Conservation (phyloP, 192 early-diverging fungal species). For the Backusella westeae region DNA sequence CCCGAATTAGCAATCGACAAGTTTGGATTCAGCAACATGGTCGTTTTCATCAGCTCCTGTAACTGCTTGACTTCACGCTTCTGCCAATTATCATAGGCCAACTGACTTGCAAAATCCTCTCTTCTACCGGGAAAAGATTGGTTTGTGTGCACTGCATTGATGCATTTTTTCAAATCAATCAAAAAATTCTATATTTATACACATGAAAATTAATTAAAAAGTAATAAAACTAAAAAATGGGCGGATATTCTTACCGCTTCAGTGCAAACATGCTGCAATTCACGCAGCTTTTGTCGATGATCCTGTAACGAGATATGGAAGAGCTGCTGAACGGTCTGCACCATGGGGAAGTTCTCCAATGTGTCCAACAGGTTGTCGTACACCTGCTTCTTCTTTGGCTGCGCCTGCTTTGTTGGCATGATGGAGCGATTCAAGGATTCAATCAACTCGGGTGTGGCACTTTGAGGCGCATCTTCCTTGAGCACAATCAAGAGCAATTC, state of each 20-base stretch:
- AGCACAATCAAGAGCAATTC: constrained; percentile 44
- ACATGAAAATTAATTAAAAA: background rate
- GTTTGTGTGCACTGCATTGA: constrained; percentile 41
- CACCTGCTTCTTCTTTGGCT: background rate
- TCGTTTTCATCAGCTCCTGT: constrained; percentile 40
- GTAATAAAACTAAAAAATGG: background rate
- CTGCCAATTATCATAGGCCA: constrained; percentile 54
- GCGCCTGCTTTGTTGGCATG: background rate
- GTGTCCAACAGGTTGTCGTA: background rate
- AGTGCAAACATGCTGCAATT: constrained; percentile 42
- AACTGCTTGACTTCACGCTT: constrained; percentile 52
- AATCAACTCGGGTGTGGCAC: constrained; percentile 32
- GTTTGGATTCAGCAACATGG: constrained; percentile 38
- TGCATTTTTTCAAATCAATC: constrained; percentile 49
- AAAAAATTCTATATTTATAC: constrained; percentile 34
- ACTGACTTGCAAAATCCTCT: constrained; percentile 47
- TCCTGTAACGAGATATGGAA: constrained; percentile 37
- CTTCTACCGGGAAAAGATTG: constrained; percentile 33
- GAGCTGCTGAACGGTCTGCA: constrained; percentile 37
- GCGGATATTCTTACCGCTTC: constrained; percentile 31
- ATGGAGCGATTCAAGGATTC: constrained; percentile 21
- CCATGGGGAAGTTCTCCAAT: constrained; percentile 16
- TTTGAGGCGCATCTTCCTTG: constrained; percentile 37
- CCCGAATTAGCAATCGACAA: constrained; percentile 13
- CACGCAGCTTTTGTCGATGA: constrained; percentile 37